phyloP scores from a whole-genome alignment of 73 alveolate genomes.

The Paramecium tetraurelia region DNA sequence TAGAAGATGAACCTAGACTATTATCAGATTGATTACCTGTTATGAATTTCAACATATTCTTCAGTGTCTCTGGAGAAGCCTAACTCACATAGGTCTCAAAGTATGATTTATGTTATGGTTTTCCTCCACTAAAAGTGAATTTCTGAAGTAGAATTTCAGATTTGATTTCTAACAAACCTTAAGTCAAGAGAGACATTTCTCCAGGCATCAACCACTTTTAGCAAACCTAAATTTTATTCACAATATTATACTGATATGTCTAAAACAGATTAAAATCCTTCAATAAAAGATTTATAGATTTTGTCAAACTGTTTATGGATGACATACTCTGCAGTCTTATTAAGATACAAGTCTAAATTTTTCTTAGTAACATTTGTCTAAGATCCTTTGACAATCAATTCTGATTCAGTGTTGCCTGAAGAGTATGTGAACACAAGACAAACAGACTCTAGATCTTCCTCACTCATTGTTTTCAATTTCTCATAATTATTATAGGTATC shows the following conservation, averaged over 20 bases:
- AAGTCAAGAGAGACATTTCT: conserved; percentile 50
- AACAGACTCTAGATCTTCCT: not conserved
- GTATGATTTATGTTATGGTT: not conserved
- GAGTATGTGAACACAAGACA: not conserved
- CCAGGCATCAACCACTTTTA: conserved; percentile 23
- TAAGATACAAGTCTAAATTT: conserved; percentile 32
- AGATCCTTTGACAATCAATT: conserved; percentile 37
- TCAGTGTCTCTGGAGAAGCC: conserved; percentile 2
- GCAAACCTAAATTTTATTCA: not conserved
- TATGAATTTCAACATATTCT: conserved; percentile 53
- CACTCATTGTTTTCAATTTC: not conserved
- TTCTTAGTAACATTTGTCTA: not conserved
- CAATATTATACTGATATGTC: not conserved
- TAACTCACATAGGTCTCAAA: conserved; percentile 44
- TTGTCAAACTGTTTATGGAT: not conserved
- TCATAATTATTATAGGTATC: conserved; percentile 14
- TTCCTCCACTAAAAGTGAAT: conserved; percentile 34
- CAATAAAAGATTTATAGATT: not conserved
- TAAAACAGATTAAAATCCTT: conserved; percentile 51
- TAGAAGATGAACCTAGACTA: conserved; percentile 44
- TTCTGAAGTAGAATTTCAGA: not conserved
- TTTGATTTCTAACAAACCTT: conserved; percentile 41
- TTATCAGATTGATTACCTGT: conserved; percentile 23
- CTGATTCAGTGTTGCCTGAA: not conserved
- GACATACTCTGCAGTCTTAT: conserved; percentile 15